These are phyloP conservation scores for Pisolithus albus DNA, from an alignment of 768 basidiomycete genomes.

Conservation along the genomic window DNA sequence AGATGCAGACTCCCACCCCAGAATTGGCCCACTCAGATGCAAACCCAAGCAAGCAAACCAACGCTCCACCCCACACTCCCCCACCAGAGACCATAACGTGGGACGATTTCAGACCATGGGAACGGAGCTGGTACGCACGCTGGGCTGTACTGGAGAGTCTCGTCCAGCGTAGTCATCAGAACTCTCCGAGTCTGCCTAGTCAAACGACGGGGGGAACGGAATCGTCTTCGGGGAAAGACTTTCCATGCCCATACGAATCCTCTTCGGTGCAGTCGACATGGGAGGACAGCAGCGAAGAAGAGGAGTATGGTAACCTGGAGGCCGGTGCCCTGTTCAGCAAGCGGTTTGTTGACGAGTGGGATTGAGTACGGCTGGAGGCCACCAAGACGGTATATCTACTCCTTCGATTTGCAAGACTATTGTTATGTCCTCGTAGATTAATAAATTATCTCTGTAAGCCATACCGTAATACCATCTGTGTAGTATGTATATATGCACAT, in stretches of 20 bases:
- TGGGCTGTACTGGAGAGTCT: neutral
- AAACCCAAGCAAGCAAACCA: no score
- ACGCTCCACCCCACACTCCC: no score
- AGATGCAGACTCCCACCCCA: neutral
- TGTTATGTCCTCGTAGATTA: no score
- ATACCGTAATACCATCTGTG: no score
- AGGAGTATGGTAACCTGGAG: neutral
- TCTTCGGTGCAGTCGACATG: neutral
- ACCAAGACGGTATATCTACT: no score
- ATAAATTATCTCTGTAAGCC: no score
- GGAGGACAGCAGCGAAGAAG: neutral
- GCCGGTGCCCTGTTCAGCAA: neutral
- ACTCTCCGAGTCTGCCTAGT: neutral
- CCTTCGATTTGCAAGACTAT: no score
- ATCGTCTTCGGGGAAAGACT: neutral
- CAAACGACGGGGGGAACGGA: neutral
- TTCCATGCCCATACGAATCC: neutral
- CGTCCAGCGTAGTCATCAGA: neutral
- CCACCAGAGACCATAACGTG: neutral
- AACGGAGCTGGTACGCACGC: neutral
- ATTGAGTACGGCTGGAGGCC: no score
- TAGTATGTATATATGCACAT: no score
- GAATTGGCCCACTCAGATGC: no score
- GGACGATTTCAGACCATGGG: slow-evolving; percentile 11
- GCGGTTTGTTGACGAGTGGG: neutral